Conservation (phyloP, 2,329 filamentous ascomycete genomes). For the Eutypella sp. region DNA sequence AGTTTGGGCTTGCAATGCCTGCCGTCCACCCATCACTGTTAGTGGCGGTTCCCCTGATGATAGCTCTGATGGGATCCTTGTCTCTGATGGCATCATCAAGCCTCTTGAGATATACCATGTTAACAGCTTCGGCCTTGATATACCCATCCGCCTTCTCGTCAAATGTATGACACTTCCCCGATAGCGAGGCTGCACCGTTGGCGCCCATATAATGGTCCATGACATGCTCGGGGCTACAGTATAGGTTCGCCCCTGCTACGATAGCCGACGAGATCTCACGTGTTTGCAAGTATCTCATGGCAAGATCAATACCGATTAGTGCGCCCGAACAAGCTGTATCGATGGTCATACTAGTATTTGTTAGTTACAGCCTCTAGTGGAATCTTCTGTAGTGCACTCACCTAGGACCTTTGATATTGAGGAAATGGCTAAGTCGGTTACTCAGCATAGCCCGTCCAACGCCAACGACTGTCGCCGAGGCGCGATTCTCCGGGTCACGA, state of each 20-base stretch:
- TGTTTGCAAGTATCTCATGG: background rate
- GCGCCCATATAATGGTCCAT: conserved; percentile 10
- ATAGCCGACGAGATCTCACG: background rate
- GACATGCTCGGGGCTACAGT: conserved; percentile 24
- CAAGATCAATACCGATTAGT: background rate
- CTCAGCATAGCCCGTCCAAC: conserved; percentile 19
- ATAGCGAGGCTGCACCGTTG: conserved; percentile 10
- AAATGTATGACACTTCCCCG: conserved; percentile 25
- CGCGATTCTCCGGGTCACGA: conserved; percentile 15
- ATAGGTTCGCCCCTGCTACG: conserved; percentile 27
- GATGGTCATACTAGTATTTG: background rate
- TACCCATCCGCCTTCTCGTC: conserved; percentile 41
- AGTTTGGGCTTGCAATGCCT: conserved; percentile 38
- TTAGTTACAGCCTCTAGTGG: background rate
- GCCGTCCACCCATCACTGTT: conserved; percentile 34
- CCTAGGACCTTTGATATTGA: conserved; percentile 26
- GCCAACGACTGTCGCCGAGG: conserved; percentile 11
- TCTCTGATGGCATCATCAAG: conserved; percentile 36
- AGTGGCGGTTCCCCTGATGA: conserved; percentile 28
- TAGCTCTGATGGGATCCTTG: conserved; percentile 31
- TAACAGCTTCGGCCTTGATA: conserved; percentile 39
- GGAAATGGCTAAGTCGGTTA: conserved; percentile 29
- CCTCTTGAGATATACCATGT: conserved; percentile 36
- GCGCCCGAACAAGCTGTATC: background rate
- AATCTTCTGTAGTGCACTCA: conserved; percentile 1